Evolutionary conservation across 805 yeast genomes (phyloP).

Genomic region (Wickerhamiella occidentalis): DNA sequence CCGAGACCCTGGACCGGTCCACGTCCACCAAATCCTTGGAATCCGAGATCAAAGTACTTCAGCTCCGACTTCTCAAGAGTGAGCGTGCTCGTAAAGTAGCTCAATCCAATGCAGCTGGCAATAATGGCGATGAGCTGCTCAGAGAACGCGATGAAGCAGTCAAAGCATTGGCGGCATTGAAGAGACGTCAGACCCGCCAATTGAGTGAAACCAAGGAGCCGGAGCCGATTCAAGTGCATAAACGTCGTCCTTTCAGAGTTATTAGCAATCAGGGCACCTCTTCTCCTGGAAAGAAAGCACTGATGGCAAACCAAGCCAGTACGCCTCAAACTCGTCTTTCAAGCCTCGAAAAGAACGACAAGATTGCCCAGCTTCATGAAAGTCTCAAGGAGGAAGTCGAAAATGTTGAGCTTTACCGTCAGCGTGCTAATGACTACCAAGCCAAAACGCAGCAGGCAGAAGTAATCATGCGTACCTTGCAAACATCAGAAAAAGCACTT

Average conservation of each 20-base stretch:
- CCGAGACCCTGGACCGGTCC: background rate
- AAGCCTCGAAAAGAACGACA: background rate
- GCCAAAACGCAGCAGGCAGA: conserved; percentile 69
- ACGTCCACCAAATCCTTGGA: conserved; percentile 16
- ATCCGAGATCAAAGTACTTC: conserved; percentile 26
- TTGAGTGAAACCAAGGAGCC: background rate
- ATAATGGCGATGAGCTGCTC: conserved; percentile 14
- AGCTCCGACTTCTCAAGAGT: conserved; percentile 24
- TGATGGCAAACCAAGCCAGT: background rate
- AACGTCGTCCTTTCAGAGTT: conserved; percentile 4
- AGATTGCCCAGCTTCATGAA: conserved; percentile 35
- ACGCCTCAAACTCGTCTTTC: background rate
- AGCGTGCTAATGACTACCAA: conserved; percentile 62
- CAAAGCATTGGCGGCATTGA: background rate
- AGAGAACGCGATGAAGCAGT: conserved; percentile 11
- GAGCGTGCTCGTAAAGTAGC: conserved; percentile 22
- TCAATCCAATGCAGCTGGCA: background rate
- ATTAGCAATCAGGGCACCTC: conserved; percentile 11
- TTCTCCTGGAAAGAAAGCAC: background rate
- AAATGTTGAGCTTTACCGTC: conserved; percentile 49
- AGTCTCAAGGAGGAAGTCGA: conserved; percentile 45
- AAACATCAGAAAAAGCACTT: conserved; percentile 46
- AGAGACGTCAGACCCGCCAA: background rate
- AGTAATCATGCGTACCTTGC: conserved; percentile 49
- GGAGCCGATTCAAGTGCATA: background rate